Evolutionary conservation across 257 asterid genomes (phyloP).

Genomic region (Primulina huaijiensis): DNA sequence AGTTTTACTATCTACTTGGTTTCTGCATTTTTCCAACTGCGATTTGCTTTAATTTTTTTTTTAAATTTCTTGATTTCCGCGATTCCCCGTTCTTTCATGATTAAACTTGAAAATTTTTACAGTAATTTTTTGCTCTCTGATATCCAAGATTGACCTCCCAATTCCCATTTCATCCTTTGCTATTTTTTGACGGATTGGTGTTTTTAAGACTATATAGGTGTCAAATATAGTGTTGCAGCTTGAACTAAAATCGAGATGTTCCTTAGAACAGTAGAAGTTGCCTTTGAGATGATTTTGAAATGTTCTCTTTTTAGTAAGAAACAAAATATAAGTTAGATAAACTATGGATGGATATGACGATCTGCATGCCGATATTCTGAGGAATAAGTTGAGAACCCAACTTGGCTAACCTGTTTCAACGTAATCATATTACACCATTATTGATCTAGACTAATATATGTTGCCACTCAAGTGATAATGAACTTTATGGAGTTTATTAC

Average conservation of each 20-base stretch:
- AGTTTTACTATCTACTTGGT: background rate
- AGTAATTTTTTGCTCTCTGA: background rate
- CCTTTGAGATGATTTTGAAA: constrained; percentile 5
- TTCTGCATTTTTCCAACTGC: background rate
- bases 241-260: constrained; percentile 3
- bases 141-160: background rate
- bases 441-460: too few relatives aligned
- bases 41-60: background rate
- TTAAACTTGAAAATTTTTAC: background rate
- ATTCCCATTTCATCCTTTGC: background rate
- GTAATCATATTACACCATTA: too few relatives aligned
- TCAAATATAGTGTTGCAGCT: background rate
- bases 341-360: too few relatives aligned
- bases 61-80: constrained; percentile 1
- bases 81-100: background rate
- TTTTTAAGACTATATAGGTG: background rate
- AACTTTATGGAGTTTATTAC: too few relatives aligned
- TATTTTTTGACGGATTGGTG: background rate
- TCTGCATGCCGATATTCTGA: too few relatives aligned
- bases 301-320: too few relatives aligned
- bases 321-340: too few relatives aligned
- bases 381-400: too few relatives aligned
- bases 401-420: too few relatives aligned
- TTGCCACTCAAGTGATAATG: too few relatives aligned
- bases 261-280: constrained; percentile 6